Evolutionary conservation across 768 basidiomycete genomes (phyloP), one percentile per base, ranked within the genome.

Genomic region (Kwoniella europaea): DNA sequence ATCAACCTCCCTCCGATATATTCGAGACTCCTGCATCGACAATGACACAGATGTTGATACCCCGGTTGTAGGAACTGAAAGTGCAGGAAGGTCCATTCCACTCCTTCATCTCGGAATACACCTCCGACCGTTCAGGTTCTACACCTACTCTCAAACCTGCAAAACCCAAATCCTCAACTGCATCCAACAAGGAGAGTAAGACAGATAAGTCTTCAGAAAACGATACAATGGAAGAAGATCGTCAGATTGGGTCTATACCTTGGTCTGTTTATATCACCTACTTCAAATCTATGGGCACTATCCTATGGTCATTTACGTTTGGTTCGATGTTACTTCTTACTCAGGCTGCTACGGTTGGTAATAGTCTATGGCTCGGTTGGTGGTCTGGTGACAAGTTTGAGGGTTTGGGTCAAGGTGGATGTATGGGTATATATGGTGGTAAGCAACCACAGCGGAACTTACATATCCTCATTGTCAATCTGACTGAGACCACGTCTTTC

Each of bases 341-440:
- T 13, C 88, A 91, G 78, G 86, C 78, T 3, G 84, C 88, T 10
- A 84, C 85, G 73, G 90, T 92, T 22, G 88, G 86, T 1, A 90
- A 88, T 74, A 90, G 87, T 50, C 76, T 92, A 9, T 89, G 91
- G 84, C 86, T 92, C 16, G 90, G 91, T 0, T 91, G 89, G 74
- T 92, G 91, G 91, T 89, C 89, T 0, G 85, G 86, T 1, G 71
- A 84, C 18, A 87, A 85, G n/a, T 87, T 91, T 20, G 71, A 72
- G 7, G 86, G 87, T 3, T 90, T 91, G 78, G 79, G 56, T 3
- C 87, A 90, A 76, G 88, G 87, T 0, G 85, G 90, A 42, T 92
- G 92, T 78, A 92, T 92, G 88, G 90, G 77, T 3, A 75, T 86
- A 3, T 87, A 87, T 74, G 86, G 86, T 20, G 84, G 83, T 46